Evolutionary conservation across 73 alveolate species (phyloP), one percentile per base, ranked within the genome.

Genomic region (Paramecium pentaurelia): DNA sequence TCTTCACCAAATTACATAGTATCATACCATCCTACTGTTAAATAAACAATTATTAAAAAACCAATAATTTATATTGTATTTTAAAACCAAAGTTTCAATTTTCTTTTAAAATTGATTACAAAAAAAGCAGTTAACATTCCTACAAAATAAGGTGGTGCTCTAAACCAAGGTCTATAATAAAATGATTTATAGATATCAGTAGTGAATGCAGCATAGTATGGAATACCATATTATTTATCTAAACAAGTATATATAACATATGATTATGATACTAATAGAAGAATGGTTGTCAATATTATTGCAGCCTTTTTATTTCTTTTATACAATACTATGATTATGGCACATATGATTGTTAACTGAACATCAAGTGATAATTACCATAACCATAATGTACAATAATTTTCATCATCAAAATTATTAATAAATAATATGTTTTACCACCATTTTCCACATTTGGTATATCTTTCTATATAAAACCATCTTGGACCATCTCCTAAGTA

Each of bases 1-100:
- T 42, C 44, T 44, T 14, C 32, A 25, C 91, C 91, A 49, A 42
- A 47, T 49, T 80, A 49, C 73, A 42, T 40, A 6, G 91, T 44
- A 80, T 80, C 91, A 80, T 80, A 80, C 71, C 77, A 42, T 16
- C 91, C 91, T 8, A 80, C 71, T 22, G 77, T 44, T 44, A 80
- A 44, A 27, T 80, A 80, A 9, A 11, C 8, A 27, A 80, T 49
- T 20, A 80, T 44, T 16, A 47, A 4, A 47, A 42, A 27, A 8
- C 91, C 91, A 32, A 49, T 4, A 18, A 80, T 44, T 47, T 18
- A 22, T 12, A 25, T 14, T 1, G 75, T 12, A 47, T 34, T 49
- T 80, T 80, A 27, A 25, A 80, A 18, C 77, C 71, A 42, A 18
- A 25, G 20, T 8, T 25, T 40, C 22, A 80, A 45, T 45, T 27